Conservation (phyloP, 2,329 filamentous ascomycete species). For the Cylindrodendrum hubeiense region DNA sequence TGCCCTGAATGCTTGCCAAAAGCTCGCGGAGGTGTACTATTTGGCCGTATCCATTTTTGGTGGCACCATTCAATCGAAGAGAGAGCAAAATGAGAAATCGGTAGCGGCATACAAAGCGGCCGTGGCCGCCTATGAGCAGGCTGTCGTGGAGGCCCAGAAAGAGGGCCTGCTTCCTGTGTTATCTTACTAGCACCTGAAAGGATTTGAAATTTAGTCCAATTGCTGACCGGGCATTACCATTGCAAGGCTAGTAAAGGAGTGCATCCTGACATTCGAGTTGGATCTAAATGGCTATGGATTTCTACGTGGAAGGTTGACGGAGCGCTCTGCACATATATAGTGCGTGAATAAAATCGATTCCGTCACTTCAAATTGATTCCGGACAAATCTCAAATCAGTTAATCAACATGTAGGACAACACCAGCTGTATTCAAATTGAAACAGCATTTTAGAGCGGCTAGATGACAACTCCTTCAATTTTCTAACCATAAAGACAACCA, state of each 20-base stretch:
- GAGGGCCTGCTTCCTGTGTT: constrained; percentile 46
- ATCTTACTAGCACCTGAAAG: not conserved
- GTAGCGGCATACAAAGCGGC: no score
- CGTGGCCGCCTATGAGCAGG: constrained; percentile 49
- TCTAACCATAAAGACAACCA: not conserved
- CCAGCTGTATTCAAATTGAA: not conserved
- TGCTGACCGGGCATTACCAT: no score
- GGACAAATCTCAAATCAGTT: no score
- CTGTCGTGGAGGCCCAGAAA: constrained; percentile 51
- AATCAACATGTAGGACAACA: no score
- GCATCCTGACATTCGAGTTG: no score
- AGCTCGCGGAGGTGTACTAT: constrained; percentile 56
- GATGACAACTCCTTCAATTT: not conserved
- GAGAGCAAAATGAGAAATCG: constrained; percentile 50
- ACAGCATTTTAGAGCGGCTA: not conserved
- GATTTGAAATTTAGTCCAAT: no score
- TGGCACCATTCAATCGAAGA: constrained; percentile 48
- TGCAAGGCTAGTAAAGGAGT: no score
- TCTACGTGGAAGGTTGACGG: no score
- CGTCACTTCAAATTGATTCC: no score
- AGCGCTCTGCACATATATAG: no score
- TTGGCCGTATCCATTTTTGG: constrained; percentile 53
- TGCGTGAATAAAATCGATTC: no score
- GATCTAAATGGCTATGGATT: no score
- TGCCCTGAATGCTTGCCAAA: constrained; percentile 44